Evolutionary conservation across 495 filamentous ascomycete species (phyloP).

Genomic region (Lasiosphaeria miniovina): DNA sequence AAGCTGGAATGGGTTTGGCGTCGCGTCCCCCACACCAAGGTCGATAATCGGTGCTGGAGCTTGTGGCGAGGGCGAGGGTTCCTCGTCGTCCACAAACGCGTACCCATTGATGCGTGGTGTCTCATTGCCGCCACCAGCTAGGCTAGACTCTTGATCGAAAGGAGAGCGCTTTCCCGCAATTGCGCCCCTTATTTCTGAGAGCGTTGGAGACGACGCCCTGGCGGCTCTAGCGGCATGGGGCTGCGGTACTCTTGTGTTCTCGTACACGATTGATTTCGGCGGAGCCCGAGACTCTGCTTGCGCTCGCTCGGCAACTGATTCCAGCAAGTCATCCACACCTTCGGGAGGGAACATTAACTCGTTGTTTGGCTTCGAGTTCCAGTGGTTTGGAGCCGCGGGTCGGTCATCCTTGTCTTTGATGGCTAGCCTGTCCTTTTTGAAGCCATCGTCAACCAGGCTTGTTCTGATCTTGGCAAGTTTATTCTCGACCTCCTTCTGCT

Average conservation of each 20-base stretch:
- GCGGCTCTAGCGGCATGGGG: conserved; percentile 27
- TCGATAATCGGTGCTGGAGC: conserved; percentile 32
- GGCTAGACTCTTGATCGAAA: conserved; percentile 63
- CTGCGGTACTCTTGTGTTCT: conserved; percentile 72
- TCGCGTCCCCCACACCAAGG: conserved; percentile 58
- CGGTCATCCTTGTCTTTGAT: conserved; percentile 64
- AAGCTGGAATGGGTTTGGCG: conserved; percentile 80
- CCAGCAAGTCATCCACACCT: conserved; percentile 61
- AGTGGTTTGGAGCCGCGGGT: conserved; percentile 74
- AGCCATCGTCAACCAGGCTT: conserved; percentile 48
- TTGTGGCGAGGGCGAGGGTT: conserved; percentile 38
- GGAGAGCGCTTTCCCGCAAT: conserved; percentile 71
- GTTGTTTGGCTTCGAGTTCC: conserved; percentile 73
- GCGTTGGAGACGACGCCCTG: conserved; percentile 70
- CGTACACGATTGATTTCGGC: conserved; percentile 74
- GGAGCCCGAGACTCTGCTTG: conserved; percentile 69
- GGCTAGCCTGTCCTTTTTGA: conserved; percentile 49
- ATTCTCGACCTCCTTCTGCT: conserved; percentile 66
- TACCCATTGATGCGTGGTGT: conserved; percentile 92
- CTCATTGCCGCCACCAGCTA: conserved; percentile 58
- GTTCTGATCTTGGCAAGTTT: conserved; percentile 41
- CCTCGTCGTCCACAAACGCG: conserved; percentile 85
- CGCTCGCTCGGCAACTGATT: conserved; percentile 64
- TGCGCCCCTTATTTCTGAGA: conserved; percentile 82
- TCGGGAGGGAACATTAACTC: conserved; percentile 85